phyloP scores from a whole-genome alignment of 148 eudicot genomes.

The Amaranthus palmeri region DNA sequence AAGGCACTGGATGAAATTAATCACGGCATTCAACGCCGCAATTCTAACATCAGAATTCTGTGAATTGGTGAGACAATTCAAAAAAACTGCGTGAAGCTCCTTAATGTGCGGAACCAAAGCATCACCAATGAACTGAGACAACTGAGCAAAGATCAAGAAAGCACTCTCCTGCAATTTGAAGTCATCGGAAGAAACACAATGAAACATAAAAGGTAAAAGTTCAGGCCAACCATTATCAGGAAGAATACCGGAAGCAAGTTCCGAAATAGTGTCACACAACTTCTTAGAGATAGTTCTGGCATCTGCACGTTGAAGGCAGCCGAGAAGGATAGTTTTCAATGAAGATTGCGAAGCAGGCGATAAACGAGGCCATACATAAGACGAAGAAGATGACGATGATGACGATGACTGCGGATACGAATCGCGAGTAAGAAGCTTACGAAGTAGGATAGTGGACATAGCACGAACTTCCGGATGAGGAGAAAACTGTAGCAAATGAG shows the following conservation, averaged over 20 bases:
- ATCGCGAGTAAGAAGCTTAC: slow-evolving; percentile 56
- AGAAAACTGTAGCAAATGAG: slow-evolving; percentile 52
- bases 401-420: neutral
- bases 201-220: slow-evolving; percentile 71
- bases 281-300: slow-evolving; percentile 60
- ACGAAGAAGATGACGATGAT: slow-evolving; percentile 20
- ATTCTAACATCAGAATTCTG: slow-evolving; percentile 55
- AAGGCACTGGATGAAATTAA: slow-evolving; percentile 79
- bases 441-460: slow-evolving; percentile 73
- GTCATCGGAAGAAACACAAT: slow-evolving; percentile 57
- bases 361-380: slow-evolving; percentile 61
- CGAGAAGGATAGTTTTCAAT: slow-evolving; percentile 47
- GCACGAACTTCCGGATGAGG: slow-evolving; percentile 58
- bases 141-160: slow-evolving; percentile 66
- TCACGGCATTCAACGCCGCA: slow-evolving; percentile 69
- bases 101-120: slow-evolving; percentile 47
- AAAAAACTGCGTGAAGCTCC: slow-evolving; percentile 60
- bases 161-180: slow-evolving; percentile 60
- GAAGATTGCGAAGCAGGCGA: slow-evolving; percentile 47
- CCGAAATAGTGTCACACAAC: slow-evolving; percentile 75
- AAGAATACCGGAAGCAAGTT: slow-evolving; percentile 66
- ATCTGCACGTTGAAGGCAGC: slow-evolving; percentile 54
- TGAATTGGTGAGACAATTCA: slow-evolving; percentile 41
- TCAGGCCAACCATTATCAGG: slow-evolving; percentile 79
- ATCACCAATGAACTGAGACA: slow-evolving; percentile 75